phyloP scores from a whole-genome alignment of 2,329 filamentous ascomycete genomes.

The Blastomyces silverae region DNA sequence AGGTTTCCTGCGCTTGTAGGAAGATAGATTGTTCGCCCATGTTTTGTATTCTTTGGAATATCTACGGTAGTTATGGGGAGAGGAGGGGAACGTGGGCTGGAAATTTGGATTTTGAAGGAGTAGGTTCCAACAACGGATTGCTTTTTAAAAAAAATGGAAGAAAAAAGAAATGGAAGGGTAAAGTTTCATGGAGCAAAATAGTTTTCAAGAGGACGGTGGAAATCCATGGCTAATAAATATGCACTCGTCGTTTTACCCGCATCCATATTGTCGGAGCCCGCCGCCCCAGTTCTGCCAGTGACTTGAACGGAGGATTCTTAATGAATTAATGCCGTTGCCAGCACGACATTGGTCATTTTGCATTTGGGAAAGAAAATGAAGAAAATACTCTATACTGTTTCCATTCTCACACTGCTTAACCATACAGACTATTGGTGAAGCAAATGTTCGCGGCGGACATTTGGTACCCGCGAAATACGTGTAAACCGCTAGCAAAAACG shows the following conservation, averaged over 20 bases:
- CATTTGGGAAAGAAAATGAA: neutral
- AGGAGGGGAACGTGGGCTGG: neutral
- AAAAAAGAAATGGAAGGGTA: neutral
- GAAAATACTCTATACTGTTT: neutral
- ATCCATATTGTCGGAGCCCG: neutral
- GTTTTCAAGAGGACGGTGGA: too few relatives aligned
- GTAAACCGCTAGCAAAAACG: neutral
- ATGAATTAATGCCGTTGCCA: neutral
- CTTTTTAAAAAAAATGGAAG: neutral
- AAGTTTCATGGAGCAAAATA: too few relatives aligned
- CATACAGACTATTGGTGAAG: too few relatives aligned
- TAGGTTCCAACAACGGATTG: neutral
- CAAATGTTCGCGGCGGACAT: neutral
- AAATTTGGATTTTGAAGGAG: neutral
- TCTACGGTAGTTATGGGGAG: neutral
- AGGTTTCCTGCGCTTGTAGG: slow-evolving; percentile 42
- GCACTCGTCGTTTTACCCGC: neutral
- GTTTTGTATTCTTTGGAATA: neutral
- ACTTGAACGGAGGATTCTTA: neutral
- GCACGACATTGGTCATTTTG: neutral
- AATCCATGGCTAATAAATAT: neutral
- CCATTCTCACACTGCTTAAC: neutral
- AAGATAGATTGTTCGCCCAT: slow-evolving; percentile 18
- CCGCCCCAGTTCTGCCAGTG: neutral
- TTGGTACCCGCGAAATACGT: neutral